Percentiles rank a stretch among this genome's conserved stretches.
Conservation (phyloP, 805 yeast species). For the Starmerella vaccinii region DNA sequence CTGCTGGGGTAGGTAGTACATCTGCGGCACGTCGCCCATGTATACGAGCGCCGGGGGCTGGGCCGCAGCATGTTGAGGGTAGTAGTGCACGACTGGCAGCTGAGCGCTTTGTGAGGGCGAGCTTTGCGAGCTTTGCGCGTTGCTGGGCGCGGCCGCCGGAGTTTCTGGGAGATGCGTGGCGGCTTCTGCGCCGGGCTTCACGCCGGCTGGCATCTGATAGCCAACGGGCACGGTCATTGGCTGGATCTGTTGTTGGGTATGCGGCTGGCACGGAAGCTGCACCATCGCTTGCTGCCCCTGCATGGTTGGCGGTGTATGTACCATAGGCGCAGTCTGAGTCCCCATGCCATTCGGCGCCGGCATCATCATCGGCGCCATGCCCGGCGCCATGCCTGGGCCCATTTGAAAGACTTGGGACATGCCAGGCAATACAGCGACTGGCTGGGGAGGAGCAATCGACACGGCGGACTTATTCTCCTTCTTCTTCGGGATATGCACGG, state of each 20-base stretch:
- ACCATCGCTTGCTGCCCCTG: no score
- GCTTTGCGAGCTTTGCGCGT: no score
- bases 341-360: background rate
- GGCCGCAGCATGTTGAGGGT: background rate
- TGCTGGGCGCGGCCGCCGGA: no score
- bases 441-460: background rate
- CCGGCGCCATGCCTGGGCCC: background rate
- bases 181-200: no score
- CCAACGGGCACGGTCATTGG: background rate
- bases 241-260: background rate
- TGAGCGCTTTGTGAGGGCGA: no score
- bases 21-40: conserved; percentile 6
- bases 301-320: background rate
- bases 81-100: background rate
- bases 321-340: background rate
- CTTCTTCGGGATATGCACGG: background rate
- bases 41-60: conserved; percentile 5
- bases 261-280: background rate
- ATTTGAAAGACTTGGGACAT: background rate
- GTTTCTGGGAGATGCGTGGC: no score
- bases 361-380: conserved; percentile 1
- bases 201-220: background rate
- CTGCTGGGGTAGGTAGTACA: conserved; percentile 8
- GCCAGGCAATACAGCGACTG: background rate
- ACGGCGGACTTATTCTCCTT: background rate